These are phyloP conservation scores for Penicillium aurantiogriseum DNA, from an alignment of 2,329 filamentous ascomycete genomes.

Conservation along the genomic window DNA sequence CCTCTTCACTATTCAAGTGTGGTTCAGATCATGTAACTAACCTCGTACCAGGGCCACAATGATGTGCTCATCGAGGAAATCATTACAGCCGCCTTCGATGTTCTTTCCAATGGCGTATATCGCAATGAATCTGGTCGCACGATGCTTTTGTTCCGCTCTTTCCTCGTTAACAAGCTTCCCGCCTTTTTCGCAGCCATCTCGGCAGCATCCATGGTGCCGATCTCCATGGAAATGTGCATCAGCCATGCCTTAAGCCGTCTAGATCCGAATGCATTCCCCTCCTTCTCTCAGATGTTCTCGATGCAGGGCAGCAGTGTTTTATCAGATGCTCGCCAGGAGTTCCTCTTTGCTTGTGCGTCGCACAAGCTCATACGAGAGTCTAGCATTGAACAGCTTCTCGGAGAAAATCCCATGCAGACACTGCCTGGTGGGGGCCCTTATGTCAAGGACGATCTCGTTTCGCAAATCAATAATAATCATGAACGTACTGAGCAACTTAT, in stretches of 20 bases:
- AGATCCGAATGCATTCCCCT: slow-evolving; percentile 62
- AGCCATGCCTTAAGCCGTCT: slow-evolving; percentile 64
- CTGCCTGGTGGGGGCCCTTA: slow-evolving; percentile 72
- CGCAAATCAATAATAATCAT: slow-evolving; percentile 73
- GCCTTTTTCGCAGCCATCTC: slow-evolving; percentile 59
- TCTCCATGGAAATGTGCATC: slow-evolving; percentile 64
- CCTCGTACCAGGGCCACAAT: slow-evolving; percentile 62
- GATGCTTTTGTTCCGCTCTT: slow-evolving; percentile 76
- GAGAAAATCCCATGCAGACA: slow-evolving; percentile 78
- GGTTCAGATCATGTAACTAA: background rate
- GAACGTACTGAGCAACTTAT: slow-evolving; percentile 74
- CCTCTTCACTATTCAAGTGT: background rate
- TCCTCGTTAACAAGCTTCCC: slow-evolving; percentile 73
- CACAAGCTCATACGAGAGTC: slow-evolving; percentile 78
- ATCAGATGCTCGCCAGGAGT: slow-evolving; percentile 72
- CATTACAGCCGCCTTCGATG: slow-evolving; percentile 83
- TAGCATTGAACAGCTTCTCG: slow-evolving; percentile 75
- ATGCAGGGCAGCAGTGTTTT: slow-evolving; percentile 59
- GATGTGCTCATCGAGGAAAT: slow-evolving; percentile 77
- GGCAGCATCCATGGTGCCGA: slow-evolving; percentile 56
- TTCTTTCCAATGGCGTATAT: slow-evolving; percentile 82
- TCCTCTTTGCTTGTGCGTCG: slow-evolving; percentile 85
- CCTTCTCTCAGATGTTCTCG: slow-evolving; percentile 63
- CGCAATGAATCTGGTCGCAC: slow-evolving; percentile 60
- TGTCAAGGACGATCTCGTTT: slow-evolving; percentile 72